Percentiles rank a stretch among this genome's conserved stretches.
These are phyloP conservation scores for Dalechampia spathulata DNA, from an alignment of 441 rosid species.

Conservation along the genomic window DNA sequence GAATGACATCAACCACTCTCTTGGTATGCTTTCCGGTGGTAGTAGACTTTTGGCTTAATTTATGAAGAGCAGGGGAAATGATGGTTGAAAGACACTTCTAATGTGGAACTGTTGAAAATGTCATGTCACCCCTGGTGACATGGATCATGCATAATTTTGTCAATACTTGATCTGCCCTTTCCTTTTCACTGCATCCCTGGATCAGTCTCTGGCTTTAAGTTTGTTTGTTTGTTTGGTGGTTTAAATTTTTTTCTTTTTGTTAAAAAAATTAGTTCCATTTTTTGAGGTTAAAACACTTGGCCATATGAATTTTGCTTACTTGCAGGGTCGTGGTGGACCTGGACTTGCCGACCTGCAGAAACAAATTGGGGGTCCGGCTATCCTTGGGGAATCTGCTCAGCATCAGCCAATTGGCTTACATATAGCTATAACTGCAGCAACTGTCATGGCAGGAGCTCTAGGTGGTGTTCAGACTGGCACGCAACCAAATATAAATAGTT, in stretches of 20 bases:
- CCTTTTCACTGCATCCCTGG: neutral
- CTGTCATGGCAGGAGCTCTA: constrained; percentile 68
- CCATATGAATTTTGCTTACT: constrained; percentile 9
- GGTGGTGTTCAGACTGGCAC: constrained; percentile 61
- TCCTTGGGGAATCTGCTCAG: constrained; percentile 37
- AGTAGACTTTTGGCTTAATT: neutral
- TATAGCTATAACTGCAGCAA: constrained; percentile 69
- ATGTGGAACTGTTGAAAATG: neutral
- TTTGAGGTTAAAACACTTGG: constrained; percentile 1
- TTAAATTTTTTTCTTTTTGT: neutral
- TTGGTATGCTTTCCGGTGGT: neutral
- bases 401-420: constrained; percentile 86
- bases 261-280: too few species aligned
- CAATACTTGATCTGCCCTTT: neutral
- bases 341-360: constrained; percentile 58
- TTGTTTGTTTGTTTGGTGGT: neutral
- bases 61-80: neutral
- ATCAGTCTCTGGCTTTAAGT: neutral
- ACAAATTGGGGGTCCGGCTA: constrained; percentile 53
- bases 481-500: constrained; percentile 44
- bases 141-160: neutral
- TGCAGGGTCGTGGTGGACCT: constrained; percentile 93
- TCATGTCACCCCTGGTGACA: neutral
- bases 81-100: neutral
- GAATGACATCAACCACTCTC: too few species aligned